These are phyloP conservation scores for Pyrus communis DNA, from an alignment of 306 rosid species.

Conservation along the genomic window DNA sequence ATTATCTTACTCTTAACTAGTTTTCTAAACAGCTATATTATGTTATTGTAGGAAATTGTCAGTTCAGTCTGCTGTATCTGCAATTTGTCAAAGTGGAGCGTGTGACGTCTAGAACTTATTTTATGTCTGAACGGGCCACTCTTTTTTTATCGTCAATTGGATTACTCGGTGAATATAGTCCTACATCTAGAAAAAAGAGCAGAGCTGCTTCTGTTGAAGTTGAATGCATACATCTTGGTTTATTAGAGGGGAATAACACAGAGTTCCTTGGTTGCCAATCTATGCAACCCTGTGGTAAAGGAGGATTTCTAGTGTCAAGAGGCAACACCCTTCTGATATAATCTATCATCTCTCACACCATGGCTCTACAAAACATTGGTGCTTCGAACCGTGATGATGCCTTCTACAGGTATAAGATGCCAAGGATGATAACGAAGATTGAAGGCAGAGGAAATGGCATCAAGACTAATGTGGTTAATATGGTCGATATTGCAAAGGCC, in stretches of 20 bases:
- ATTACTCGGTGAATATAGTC: slow-evolving; percentile 63
- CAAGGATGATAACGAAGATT: slow-evolving; percentile 76
- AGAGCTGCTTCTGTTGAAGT: slow-evolving; percentile 15
- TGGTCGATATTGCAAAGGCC: slow-evolving; percentile 85
- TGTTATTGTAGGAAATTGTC: slow-evolving; percentile 34
- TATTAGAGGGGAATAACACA: slow-evolving; percentile 14
- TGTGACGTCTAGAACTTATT: slow-evolving; percentile 47
- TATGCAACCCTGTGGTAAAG: slow-evolving; percentile 23
- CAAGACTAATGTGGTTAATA: slow-evolving; percentile 70
- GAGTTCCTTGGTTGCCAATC: slow-evolving; percentile 20
- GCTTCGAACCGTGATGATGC: slow-evolving; percentile 79
- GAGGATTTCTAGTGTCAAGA: not conserved
- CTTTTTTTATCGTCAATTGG: slow-evolving; percentile 53
- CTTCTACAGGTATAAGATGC: slow-evolving; percentile 90
- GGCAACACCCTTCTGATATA: slow-evolving; percentile 16
- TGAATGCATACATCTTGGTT: slow-evolving; percentile 42
- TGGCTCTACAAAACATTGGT: slow-evolving; percentile 82
- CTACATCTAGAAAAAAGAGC: slow-evolving; percentile 55
- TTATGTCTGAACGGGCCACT: slow-evolving; percentile 65
- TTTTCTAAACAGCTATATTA: not conserved
- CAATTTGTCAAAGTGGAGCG: slow-evolving; percentile 43
- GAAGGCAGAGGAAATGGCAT: slow-evolving; percentile 88
- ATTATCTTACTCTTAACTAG: not conserved
- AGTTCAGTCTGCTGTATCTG: slow-evolving; percentile 25
- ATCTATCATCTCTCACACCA: slow-evolving; percentile 1